Evolutionary conservation across 371 early-diverging fungal species (phyloP).

Genomic region (Apophysomyces trapeziformis): DNA sequence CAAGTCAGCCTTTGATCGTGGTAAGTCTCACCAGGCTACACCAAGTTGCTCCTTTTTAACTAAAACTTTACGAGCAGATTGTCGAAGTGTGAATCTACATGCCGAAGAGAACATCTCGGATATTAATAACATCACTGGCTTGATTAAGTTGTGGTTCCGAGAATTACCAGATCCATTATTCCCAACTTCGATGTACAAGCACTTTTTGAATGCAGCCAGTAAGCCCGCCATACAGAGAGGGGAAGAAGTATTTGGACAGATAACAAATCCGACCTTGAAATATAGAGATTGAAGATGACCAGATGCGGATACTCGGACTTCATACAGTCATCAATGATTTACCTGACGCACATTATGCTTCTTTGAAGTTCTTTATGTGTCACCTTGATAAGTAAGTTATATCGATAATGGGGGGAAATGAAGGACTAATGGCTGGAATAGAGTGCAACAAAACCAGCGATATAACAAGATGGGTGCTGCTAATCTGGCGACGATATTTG

Average conservation of each 20-base stretch:
- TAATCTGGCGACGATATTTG: constrained; percentile 88
- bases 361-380: constrained; percentile 72
- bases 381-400: constrained; percentile 72
- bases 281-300: constrained; percentile 61
- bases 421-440: constrained; percentile 19
- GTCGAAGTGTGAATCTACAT: neutral
- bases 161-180: constrained; percentile 90
- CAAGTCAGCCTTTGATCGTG: constrained; percentile 70
- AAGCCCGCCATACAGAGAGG: constrained; percentile 16
- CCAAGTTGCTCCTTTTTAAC: neutral
- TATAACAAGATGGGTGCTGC: constrained; percentile 84
- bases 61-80: neutral
- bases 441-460: constrained; percentile 71
- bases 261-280: neutral
- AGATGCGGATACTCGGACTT: constrained; percentile 58
- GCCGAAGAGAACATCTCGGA: constrained; percentile 64
- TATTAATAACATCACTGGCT: constrained; percentile 79
- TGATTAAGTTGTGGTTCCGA: constrained; percentile 91
- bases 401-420: too few species aligned
- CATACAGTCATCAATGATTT: constrained; percentile 77
- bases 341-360: constrained; percentile 79
- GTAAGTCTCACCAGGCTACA: constrained; percentile 31
- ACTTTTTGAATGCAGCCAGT: constrained; percentile 74
- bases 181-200: constrained; percentile 64
- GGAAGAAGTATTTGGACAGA: neutral